These are phyloP conservation scores for Neodidymelliopsis sp. DNA, from an alignment of 2,329 filamentous ascomycete species.

Conservation along the genomic window DNA sequence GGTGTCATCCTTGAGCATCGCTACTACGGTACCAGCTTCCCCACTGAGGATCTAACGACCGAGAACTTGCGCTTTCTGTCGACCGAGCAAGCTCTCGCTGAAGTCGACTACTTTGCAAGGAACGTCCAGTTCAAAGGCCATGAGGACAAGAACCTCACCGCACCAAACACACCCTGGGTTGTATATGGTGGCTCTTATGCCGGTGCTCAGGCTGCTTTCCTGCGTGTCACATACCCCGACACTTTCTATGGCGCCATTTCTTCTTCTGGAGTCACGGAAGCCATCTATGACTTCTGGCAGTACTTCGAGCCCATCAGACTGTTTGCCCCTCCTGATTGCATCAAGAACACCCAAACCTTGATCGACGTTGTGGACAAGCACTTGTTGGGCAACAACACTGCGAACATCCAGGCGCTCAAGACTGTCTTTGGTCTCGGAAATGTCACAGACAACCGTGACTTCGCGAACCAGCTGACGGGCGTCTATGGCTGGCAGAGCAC, in stretches of 20 bases:
- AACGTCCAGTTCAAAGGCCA: constrained; percentile 73
- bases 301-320: constrained; percentile 67
- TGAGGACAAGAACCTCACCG: constrained; percentile 70
- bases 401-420: constrained; percentile 58
- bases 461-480: constrained; percentile 58
- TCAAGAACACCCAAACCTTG: constrained; percentile 68
- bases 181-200: constrained; percentile 87
- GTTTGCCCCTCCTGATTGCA: constrained; percentile 68
- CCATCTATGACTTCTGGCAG: constrained; percentile 78
- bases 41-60: constrained; percentile 69
- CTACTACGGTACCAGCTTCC: constrained; percentile 83
- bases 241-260: constrained; percentile 81
- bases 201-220: constrained; percentile 78
- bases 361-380: constrained; percentile 67
- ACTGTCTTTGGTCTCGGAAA: constrained; percentile 59
- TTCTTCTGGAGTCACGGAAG: constrained; percentile 79
- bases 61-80: constrained; percentile 81
- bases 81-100: constrained; percentile 82
- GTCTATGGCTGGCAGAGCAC: constrained; percentile 62
- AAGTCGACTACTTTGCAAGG: constrained; percentile 80
- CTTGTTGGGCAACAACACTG: constrained; percentile 57
- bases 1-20: constrained; percentile 86
- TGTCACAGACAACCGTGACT: constrained; percentile 61
- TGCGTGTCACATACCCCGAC: constrained; percentile 79
- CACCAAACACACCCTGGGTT: constrained; percentile 73